phyloP scores from a whole-genome alignment of 1,284 basidiomycete genomes.

The Cutaneotrichosporon sp. region DNA sequence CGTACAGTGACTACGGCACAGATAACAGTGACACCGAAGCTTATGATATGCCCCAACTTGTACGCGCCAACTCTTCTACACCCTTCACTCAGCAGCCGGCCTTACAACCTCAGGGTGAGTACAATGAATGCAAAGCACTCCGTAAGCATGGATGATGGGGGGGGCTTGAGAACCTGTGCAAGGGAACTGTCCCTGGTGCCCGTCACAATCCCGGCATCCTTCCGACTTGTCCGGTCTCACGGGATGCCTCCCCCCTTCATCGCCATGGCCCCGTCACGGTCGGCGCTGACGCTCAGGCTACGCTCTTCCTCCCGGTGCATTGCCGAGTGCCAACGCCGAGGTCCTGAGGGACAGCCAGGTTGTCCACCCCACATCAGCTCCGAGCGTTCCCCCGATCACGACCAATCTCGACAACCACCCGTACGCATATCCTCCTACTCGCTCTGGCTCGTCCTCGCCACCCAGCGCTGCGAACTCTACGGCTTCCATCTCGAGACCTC shows the following conservation, averaged over 20 bases:
- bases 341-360: too few species aligned
- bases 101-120: constrained; percentile 4
- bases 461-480: neutral
- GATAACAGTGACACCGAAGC: constrained; percentile 21
- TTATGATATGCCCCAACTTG: constrained; percentile 7
- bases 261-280: neutral
- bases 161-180: too few species aligned
- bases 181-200: too few species aligned
- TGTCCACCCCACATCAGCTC: too few species aligned
- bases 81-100: neutral
- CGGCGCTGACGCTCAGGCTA: neutral
- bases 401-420: neutral
- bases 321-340: neutral
- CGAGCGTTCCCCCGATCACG: too few species aligned
- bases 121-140: neutral
- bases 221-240: too few species aligned
- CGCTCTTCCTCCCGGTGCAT: constrained; percentile 1
- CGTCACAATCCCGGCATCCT: too few species aligned
- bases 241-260: too few species aligned
- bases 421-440: neutral
- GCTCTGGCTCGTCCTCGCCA: neutral
- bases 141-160: too few species aligned
- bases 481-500: neutral
- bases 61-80: neutral
- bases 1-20: neutral